Evolutionary conservation across 116 monocot species (phyloP), one percentile per base, ranked within the genome.

Genomic region (Posidonia oceanica): DNA sequence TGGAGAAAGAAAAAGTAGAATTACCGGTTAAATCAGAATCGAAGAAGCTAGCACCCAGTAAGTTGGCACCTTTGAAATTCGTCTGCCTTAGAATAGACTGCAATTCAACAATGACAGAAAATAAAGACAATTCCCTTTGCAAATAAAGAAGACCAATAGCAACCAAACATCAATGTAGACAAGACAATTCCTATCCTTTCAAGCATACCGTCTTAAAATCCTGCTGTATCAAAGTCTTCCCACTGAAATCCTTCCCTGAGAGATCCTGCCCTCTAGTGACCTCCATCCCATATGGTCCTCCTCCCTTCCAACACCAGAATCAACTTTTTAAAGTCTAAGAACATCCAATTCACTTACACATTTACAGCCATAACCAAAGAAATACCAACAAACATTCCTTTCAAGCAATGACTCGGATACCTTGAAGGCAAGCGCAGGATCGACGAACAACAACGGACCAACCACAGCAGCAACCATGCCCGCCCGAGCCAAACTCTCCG

Each of bases 191-290:
- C 36, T 13, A 62, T 62, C 62, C 22, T 57, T 70, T 40, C 4
- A 17, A 20, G 3, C 13, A 7, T 76, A 94, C 94, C 79, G 95
- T 95, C 75, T 95, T 95, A 61, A 95, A 95, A 74, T 95, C 95
- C 68, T 95, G 95, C 64, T 84, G 91, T 75, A 88, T 81, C 39
- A 95, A 82, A 20, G 75, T 84, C 78, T 83, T 85, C 61, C 95
- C 91, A 40, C 95, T 95, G 73, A 95, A 95, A 77, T 95, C 95
- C 64, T 81, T 95, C n/a, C 95, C 95, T 4, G 84, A 82, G 51
- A 95, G 91, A 54, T 95, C 91, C 66, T 95, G 95, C 17, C 95
- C 95, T 55, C 95, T 88, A 8, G 91, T 96, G 54, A 96, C 96
- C 61, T 74, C 90, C 52, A 79, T 8, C 56, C 96, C 96, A 63